Evolutionary conservation across 176 grass and related monocot genomes (phyloP).

Genomic region (Rhynchospora pubera): DNA sequence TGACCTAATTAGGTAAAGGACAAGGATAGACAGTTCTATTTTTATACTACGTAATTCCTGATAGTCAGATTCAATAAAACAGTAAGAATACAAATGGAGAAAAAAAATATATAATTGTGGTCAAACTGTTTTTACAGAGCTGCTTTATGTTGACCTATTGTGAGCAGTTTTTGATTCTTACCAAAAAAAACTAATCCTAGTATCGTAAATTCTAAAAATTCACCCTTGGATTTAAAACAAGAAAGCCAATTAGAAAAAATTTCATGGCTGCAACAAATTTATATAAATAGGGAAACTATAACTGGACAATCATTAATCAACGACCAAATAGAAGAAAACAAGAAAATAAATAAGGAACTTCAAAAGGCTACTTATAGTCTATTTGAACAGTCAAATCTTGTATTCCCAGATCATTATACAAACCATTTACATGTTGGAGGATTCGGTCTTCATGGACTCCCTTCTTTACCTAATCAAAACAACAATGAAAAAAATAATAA

Average conservation of each 20-base stretch:
- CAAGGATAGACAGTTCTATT: neutral
- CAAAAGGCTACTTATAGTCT: constrained; percentile 30
- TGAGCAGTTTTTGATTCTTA: neutral
- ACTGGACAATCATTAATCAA: neutral
- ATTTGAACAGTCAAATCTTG: constrained; percentile 73
- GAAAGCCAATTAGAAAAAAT: neutral
- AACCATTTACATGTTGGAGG: constrained; percentile 54
- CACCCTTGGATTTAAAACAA: neutral
- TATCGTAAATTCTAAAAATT: neutral
- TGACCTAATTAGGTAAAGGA: neutral
- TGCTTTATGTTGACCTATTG: neutral
- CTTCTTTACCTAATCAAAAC: constrained; percentile 48
- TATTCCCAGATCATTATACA: constrained; percentile 79
- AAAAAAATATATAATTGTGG: neutral
- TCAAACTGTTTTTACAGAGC: too few species aligned
- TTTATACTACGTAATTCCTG: neutral
- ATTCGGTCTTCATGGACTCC: constrained; percentile 34
- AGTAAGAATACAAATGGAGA: neutral
- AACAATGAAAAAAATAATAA: neutral
- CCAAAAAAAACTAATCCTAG: neutral
- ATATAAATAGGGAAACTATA: neutral
- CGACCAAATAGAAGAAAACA: neutral
- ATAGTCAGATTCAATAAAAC: neutral
- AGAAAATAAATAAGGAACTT: neutral
- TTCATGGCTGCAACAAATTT: neutral